A percentile compares a stretch with the other conserved stretches of the same genome.
Evolutionary conservation across 805 yeast genomes (phyloP).

Genomic region (Ogataea ganodermae): DNA sequence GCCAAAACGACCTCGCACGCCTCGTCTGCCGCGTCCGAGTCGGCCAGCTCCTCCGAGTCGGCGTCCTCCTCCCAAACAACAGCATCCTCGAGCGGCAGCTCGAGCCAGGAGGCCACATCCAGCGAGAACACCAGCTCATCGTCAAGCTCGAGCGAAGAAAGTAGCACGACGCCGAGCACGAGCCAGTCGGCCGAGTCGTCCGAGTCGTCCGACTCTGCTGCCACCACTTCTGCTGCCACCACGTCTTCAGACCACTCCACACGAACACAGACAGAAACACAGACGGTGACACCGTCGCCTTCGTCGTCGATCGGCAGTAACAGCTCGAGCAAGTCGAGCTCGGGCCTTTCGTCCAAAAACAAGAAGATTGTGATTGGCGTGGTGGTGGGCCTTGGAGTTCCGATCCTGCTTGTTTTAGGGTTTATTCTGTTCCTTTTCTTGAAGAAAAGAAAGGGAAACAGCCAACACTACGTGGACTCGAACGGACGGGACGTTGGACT

Average conservation of each 20-base stretch:
- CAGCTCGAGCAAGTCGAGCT: constrained; percentile 12
- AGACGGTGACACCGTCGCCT: constrained; percentile 29
- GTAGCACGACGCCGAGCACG: neutral
- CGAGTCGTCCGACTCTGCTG: neutral
- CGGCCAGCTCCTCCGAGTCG: neutral
- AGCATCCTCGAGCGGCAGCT: constrained; percentile 7
- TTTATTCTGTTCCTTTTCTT: constrained; percentile 17
- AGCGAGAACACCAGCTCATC: neutral
- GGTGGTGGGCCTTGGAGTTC: constrained; percentile 72
- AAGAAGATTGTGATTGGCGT: constrained; percentile 65
- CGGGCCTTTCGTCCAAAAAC: constrained; percentile 51
- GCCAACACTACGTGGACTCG: constrained; percentile 36
- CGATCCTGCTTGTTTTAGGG: constrained; percentile 44
- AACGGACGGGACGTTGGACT: constrained; percentile 36
- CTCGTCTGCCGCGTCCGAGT: constrained; percentile 7
- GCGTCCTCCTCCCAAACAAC: constrained; percentile 5
- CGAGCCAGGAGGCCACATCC: constrained; percentile 9
- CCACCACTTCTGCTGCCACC: constrained; percentile 5
- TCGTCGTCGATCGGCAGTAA: constrained; percentile 26
- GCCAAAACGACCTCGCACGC: too few relatives aligned
- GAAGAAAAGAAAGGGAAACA: constrained; percentile 20
- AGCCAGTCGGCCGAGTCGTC: neutral
- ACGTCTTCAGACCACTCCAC: constrained; percentile 3
- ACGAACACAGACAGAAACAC: constrained; percentile 7
- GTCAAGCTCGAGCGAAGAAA: too few relatives aligned